Percentiles rank a stretch among this genome's conserved stretches.
Evolutionary conservation across 345 rosid species (phyloP).

Genomic region (Sisymbrium irio): DNA sequence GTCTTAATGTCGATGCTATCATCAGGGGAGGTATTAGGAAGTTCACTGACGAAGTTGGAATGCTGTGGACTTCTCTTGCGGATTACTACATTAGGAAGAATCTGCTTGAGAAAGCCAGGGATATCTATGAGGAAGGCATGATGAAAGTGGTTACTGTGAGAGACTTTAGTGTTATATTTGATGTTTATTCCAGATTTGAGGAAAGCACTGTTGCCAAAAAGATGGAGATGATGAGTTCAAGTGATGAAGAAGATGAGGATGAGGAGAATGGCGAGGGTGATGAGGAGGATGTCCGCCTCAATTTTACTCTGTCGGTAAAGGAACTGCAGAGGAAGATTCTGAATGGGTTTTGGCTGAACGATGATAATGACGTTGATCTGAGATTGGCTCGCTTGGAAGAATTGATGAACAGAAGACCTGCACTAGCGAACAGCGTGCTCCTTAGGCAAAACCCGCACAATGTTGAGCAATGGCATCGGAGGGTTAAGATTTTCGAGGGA

Average conservation of each 20-base stretch:
- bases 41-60: slow-evolving; percentile 89
- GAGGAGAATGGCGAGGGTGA: slow-evolving; percentile 56
- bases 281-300: slow-evolving; percentile 63
- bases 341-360: slow-evolving; percentile 81
- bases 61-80: slow-evolving; percentile 93
- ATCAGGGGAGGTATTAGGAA: slow-evolving; percentile 96
- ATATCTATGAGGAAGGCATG: slow-evolving; percentile 96
- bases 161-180: slow-evolving; percentile 89
- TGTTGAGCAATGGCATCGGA: slow-evolving; percentile 96
- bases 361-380: slow-evolving; percentile 80
- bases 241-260: slow-evolving; percentile 58
- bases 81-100: slow-evolving; percentile 91
- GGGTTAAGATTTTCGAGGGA: slow-evolving; percentile 89
- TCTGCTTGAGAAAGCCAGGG: slow-evolving; percentile 88
- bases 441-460: slow-evolving; percentile 96
- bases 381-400: slow-evolving; percentile 80
- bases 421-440: slow-evolving; percentile 88
- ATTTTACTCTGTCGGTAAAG: slow-evolving; percentile 47
- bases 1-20: slow-evolving; percentile 89
- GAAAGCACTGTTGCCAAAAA: slow-evolving; percentile 68
- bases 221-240: slow-evolving; percentile 65
- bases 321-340: slow-evolving; percentile 80
- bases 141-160: slow-evolving; percentile 88
- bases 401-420: slow-evolving; percentile 83
- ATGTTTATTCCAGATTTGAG: slow-evolving; percentile 80